Base-by-base conservation (phyloP, 208 protist species). In the Naegleria fowleri region DNA sequence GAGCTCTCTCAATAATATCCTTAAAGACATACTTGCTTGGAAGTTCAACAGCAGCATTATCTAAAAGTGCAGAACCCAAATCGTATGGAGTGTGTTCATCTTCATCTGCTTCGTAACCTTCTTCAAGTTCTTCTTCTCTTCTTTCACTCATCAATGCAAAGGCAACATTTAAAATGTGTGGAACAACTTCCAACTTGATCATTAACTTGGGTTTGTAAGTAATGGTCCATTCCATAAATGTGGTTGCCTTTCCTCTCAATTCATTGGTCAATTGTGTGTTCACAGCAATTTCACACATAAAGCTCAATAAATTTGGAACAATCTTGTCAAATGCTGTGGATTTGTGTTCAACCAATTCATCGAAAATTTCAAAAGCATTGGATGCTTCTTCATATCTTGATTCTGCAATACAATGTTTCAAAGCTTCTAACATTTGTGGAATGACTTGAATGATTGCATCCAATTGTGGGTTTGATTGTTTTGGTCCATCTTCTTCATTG, bases 281-380 rank as follows among this genome's bases (percentile, higher is more conserved):
- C 19, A 36, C 25, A 40, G 59, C 83, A 67, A 93, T 85, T 48
- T 92, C 83, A 39, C 90, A 38, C 55, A 90, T 89, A 5, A 93
- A 92, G 29, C 48, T 19, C 39, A 86, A 29, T 43, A 93, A 79
- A 25, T 25, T 3, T 92, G 88, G 83, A 41, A 93, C 33, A 43
- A 67, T 36, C n/a, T n/a, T 1, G 33, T 87, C 38, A 75, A 92
- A 79, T 25, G 86, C 4, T 52, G 19, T 5, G 40, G 33, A 59
- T 33, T 90, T 89, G 86, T 90, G 84, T 86, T 93, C 90, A n/a
- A 83, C 48, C 2, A 94, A 39, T 83, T 93, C 93, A 88, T 91
- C 85, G 33, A 94, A 94, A 29, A 93, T 76, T 83, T 92, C 91
- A 67, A 90, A 94, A 25, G 90, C 25, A 76, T 48, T 36, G 40